phyloP scores from a whole-genome alignment of 495 filamentous ascomycete species.

The Trypethelium eluteriae region DNA sequence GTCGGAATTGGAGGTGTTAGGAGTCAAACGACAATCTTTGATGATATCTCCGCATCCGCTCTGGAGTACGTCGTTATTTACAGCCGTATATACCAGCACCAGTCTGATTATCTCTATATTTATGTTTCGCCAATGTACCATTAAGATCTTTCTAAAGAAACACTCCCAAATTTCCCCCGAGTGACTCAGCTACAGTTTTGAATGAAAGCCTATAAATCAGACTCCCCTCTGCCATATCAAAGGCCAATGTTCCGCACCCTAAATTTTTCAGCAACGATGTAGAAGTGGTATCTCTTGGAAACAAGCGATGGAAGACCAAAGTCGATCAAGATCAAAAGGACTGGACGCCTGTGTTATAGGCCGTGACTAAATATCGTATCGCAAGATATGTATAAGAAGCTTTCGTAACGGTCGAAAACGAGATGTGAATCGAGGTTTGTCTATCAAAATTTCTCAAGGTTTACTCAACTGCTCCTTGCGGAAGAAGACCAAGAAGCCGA shows the following conservation, averaged over 20 bases:
- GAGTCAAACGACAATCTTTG: neutral
- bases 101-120: neutral
- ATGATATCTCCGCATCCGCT: constrained; percentile 4
- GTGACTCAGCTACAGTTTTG: neutral
- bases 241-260: neutral
- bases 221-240: neutral
- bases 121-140: neutral
- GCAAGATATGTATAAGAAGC: constrained; percentile 10
- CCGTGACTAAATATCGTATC: constrained; percentile 9
- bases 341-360: neutral
- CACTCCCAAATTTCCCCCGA: neutral
- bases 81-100: neutral
- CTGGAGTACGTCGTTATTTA: constrained; percentile 6
- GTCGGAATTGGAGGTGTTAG: neutral
- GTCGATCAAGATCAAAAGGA: constrained; percentile 6
- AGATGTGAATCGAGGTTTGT: no score
- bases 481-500: constrained; percentile 63
- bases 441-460: constrained; percentile 33
- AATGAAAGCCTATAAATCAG: neutral
- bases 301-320: neutral
- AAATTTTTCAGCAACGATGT: neutral
- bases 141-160: neutral
- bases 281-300: constrained; percentile 6
- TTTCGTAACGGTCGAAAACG: neutral
- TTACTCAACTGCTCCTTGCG: constrained; percentile 64